Percentiles rank a stretch among this genome's conserved stretches.
These are phyloP conservation scores for Candida anutae DNA, from an alignment of 1,139 yeast genomes.

Conservation along the genomic window DNA sequence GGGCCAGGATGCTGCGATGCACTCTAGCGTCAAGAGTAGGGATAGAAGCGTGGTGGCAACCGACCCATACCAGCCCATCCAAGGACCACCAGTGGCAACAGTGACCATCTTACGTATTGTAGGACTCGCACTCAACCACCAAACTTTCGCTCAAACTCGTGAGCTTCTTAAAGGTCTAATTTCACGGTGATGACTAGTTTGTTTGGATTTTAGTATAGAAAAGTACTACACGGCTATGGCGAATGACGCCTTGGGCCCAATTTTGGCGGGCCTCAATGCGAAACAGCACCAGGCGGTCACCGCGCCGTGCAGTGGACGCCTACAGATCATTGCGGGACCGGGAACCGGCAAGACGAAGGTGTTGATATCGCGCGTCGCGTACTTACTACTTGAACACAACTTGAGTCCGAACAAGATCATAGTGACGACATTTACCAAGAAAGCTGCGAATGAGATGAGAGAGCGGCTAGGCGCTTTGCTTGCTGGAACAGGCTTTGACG, in stretches of 20 bases:
- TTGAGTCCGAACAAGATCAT: constrained; percentile 55
- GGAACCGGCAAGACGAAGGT: constrained; percentile 88
- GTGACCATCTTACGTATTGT: too few relatives aligned
- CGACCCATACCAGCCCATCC: too few relatives aligned
- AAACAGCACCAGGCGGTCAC: constrained; percentile 58
- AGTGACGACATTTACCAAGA: constrained; percentile 86
- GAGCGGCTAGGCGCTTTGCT: constrained; percentile 46
- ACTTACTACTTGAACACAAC: constrained; percentile 43
- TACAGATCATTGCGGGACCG: constrained; percentile 88
- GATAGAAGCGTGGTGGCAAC: too few relatives aligned
- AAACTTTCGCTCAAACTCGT: too few relatives aligned
- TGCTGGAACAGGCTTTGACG: constrained; percentile 23
- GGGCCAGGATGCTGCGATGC: constrained; percentile 1
- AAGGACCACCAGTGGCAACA: too few relatives aligned
- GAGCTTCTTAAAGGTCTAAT: too few relatives aligned
- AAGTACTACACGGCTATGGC: too few relatives aligned
- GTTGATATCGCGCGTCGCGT: constrained; percentile 69
- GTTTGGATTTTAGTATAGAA: too few relatives aligned
- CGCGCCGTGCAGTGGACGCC: constrained; percentile 41
- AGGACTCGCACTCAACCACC: too few relatives aligned
- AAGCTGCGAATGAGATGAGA: constrained; percentile 80
- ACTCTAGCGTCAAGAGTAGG: too few relatives aligned
- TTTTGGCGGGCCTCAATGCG: constrained; percentile 34
- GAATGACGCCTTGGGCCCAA: too few relatives aligned
- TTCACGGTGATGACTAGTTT: too few relatives aligned